These are phyloP conservation scores for Fusarium decemcellulare DNA, from an alignment of 2,329 filamentous ascomycete genomes.

Conservation along the genomic window DNA sequence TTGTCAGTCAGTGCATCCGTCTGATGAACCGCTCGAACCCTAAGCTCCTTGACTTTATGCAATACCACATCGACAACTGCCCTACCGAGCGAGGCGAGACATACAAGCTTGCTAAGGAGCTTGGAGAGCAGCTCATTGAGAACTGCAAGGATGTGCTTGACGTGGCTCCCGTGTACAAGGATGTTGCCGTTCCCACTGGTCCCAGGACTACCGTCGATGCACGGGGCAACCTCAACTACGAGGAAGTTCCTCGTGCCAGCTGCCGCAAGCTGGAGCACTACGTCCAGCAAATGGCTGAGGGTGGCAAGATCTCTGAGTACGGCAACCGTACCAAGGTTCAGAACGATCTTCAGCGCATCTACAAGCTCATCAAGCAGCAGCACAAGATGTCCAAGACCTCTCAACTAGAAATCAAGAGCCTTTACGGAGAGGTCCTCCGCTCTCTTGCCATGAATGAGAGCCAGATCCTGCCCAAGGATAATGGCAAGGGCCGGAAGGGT, in stretches of 20 bases:
- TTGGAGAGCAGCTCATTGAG: constrained; percentile 93
- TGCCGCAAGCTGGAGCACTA: constrained; percentile 99
- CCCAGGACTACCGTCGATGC: constrained; percentile 94
- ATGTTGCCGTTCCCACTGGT: constrained; percentile 91
- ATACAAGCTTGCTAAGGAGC: constrained; percentile 96
- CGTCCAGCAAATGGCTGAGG: constrained; percentile 97
- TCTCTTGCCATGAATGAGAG: constrained; percentile 98
- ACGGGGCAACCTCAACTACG: constrained; percentile 92
- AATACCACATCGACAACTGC: constrained; percentile 99
- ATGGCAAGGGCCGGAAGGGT: constrained; percentile 74
- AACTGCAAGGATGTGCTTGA: constrained; percentile 96
- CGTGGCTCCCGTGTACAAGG: constrained; percentile 91
- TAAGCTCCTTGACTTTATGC: constrained; percentile 97
- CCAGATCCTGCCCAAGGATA: constrained; percentile 94
- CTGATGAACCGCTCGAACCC: constrained; percentile 99
- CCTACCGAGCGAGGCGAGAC: constrained; percentile 97
- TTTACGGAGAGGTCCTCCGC: constrained; percentile 95
- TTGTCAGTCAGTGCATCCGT: constrained; percentile 97
- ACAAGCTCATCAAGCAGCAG: constrained; percentile 98
- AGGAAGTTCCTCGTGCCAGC: constrained; percentile 87
- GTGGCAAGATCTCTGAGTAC: constrained; percentile 98
- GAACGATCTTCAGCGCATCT: constrained; percentile 93
- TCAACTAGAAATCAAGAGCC: constrained; percentile 93
- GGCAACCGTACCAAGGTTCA: constrained; percentile 98
- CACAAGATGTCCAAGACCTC: constrained; percentile 98